Base-by-base conservation (phyloP, 306 rosid genomes). In the Rosa multiflora region DNA sequence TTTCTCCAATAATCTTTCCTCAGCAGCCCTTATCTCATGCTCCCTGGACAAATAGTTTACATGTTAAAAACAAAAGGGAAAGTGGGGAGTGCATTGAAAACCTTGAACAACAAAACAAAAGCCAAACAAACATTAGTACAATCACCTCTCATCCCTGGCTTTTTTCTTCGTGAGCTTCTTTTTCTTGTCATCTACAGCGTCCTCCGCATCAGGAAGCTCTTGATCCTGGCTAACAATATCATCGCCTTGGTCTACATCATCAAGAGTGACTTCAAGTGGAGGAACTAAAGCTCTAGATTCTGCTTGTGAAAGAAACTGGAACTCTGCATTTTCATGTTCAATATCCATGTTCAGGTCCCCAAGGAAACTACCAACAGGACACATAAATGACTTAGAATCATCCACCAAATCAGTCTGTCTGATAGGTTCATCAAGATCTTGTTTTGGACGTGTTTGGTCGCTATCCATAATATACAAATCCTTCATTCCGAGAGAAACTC, bases 401-500 rank as follows among this genome's bases (percentile, higher is more conserved):
- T 87, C 74, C 63, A 14, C n/a, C 9, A 32, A 29, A 73, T 29
- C 72, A 66, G 68, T 72, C 44, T 73, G 89, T 76, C 56, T 75
- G 55, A 52, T 44, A 75, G 61, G 77, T 67, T 84, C 91, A 66
- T 86, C 86, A 48, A 85, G 75, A 66, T 74, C 89, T 80, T 89
- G 84, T 67, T 84, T 82, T n/a, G 72, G 59, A 58, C 80, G 70
- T 48, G 40, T 80, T 75, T 86, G 80, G 78, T 79, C 78, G 53
- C 64, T 39, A 49, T 86, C 90, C 29, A 44, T 53, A 74, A 84
- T 48, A 81, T 90, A 89, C n/a, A 90, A 83, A 73, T 83, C 82
- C 84, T 93, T 95, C 99, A 95, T 90, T 86, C 99, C 99, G 46
- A 95, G 89, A 81, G 99, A 90, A 78, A 95, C 56, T 61, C 99